phyloP scores from a whole-genome alignment of 345 rosid genomes.

The Pistacia integerrima region DNA sequence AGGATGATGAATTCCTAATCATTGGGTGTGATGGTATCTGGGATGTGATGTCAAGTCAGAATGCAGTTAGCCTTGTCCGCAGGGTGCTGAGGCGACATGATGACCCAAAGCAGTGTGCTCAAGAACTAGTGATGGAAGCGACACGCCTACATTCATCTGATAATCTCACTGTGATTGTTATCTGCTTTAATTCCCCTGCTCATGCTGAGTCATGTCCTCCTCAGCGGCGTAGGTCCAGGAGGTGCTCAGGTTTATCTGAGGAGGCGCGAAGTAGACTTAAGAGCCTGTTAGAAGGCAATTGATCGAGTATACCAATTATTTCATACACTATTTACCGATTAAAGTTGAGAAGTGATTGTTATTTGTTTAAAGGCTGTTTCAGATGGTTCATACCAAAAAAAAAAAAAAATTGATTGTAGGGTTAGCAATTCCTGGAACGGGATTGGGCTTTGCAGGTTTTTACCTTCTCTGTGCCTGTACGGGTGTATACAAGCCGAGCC shows the following conservation, averaged over 20 bases:
- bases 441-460: too few species aligned
- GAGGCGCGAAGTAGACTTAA: conserved; percentile 55
- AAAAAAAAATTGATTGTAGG: background rate
- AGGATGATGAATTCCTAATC: conserved; percentile 83
- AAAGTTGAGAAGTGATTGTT: conserved; percentile 10
- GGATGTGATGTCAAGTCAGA: conserved; percentile 81
- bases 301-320: conserved; percentile 34
- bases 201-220: conserved; percentile 42
- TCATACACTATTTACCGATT: conserved; percentile 14
- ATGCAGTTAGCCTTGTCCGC: conserved; percentile 73
- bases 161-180: conserved; percentile 54
- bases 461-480: too few species aligned
- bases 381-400: conserved; percentile 38
- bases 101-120: conserved; percentile 59
- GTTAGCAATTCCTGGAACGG: too few species aligned
- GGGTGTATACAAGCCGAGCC: too few species aligned
- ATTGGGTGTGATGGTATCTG: conserved; percentile 90
- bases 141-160: conserved; percentile 52
- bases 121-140: conserved; percentile 63
- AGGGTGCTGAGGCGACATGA: conserved; percentile 56
- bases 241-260: conserved; percentile 45
- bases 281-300: conserved; percentile 61
- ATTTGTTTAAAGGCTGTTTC: conserved; percentile 50
- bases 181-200: conserved; percentile 43
- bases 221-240: conserved; percentile 36